Evolutionary conservation across 169 alveolate species (phyloP).

Genomic region (Plasmodium coatneyi): DNA sequence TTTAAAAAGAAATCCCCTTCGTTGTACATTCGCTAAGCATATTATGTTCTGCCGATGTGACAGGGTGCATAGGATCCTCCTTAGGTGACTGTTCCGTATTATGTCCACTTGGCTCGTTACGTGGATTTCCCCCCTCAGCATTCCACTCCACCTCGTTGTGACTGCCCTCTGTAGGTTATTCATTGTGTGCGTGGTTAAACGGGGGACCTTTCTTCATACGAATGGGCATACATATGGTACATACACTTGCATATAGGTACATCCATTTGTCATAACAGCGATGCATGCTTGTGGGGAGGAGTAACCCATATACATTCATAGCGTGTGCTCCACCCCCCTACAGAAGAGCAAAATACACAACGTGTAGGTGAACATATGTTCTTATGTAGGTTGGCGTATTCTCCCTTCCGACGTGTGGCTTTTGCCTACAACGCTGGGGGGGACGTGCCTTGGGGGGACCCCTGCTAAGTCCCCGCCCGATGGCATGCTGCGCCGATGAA

Average conservation of each 20-base stretch:
- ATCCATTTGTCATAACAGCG: neutral
- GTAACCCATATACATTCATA: neutral
- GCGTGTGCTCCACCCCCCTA: neutral
- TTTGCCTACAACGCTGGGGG: neutral
- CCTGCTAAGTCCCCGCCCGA: neutral
- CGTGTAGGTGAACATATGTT: neutral
- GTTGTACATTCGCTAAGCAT: neutral
- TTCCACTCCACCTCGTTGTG: neutral
- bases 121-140: neutral
- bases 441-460: neutral
- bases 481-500: neutral
- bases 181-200: neutral
- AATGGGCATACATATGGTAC: neutral
- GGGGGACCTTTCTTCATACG: neutral
- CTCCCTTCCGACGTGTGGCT: neutral
- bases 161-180: neutral
- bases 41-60: neutral
- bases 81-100: neutral
- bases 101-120: neutral
- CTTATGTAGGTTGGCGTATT: neutral
- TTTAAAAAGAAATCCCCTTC: conserved; percentile 26
- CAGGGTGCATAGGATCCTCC: neutral
- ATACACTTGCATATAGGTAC: neutral
- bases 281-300: neutral
- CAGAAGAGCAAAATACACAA: neutral